Conservation (phyloP, 169 alveolate species). For the Miamiensis avidus region DNA sequence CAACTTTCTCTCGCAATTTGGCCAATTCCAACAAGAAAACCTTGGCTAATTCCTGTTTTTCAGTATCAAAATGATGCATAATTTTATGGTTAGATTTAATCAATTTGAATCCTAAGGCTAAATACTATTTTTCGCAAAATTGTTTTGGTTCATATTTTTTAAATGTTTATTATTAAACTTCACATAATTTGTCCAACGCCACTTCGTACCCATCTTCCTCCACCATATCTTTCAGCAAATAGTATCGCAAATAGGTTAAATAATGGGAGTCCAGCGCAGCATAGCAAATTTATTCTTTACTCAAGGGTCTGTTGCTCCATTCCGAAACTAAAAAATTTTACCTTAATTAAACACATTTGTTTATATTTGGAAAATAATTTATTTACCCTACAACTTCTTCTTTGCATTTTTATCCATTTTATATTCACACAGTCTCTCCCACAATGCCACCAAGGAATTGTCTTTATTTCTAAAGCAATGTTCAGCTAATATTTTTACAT, state of each 20-base stretch:
- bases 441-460: slow-evolving; percentile 54
- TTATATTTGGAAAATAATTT: not conserved
- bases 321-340: slow-evolving; percentile 40
- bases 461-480: slow-evolving; percentile 48
- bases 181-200: not conserved
- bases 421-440: slow-evolving; percentile 63
- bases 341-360: slow-evolving; percentile 4
- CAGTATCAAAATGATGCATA: not conserved
- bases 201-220: not conserved
- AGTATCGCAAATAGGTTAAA: slow-evolving; percentile 57
- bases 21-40: not conserved
- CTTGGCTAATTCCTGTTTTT: not conserved
- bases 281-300: slow-evolving; percentile 66
- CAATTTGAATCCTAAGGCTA: not conserved
- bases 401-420: slow-evolving; percentile 47
- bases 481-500: slow-evolving; percentile 67
- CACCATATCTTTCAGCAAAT: slow-evolving; percentile 8
- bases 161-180: slow-evolving; percentile 3
- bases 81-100: not conserved
- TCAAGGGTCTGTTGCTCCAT: slow-evolving; percentile 80
- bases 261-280: slow-evolving; percentile 76
- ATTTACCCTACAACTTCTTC: slow-evolving; percentile 34
- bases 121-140: not conserved
- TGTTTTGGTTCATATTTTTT: slow-evolving; percentile 3
- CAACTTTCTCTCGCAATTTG: not conserved